phyloP scores from a whole-genome alignment of 257 asterid genomes.

The Solanum medicagineum region DNA sequence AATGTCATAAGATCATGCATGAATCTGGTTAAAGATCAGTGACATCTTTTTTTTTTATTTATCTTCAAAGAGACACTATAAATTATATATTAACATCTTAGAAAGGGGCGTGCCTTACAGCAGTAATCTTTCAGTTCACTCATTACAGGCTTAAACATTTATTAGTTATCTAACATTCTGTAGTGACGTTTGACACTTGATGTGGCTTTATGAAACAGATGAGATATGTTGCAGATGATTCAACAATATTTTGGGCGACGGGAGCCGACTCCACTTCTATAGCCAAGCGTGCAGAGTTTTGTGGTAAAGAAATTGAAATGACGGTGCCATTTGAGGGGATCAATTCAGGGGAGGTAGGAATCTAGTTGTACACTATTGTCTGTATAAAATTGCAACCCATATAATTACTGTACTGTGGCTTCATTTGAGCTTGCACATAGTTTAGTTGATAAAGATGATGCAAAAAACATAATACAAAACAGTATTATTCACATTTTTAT shows the following conservation, averaged over 20 bases:
- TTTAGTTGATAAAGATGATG: not conserved
- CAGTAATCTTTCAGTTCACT: not conserved
- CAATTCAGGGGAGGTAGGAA: constrained; percentile 73
- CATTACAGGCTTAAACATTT: not conserved
- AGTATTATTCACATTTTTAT: not conserved
- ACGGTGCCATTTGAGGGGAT: constrained; percentile 83
- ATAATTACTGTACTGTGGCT: not conserved
- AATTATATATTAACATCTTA: not conserved
- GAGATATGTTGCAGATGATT: constrained; percentile 73
- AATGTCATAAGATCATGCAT: not conserved
- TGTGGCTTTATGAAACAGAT: constrained; percentile 34
- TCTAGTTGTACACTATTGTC: not conserved
- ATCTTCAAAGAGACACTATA: not conserved
- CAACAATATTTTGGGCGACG: constrained; percentile 92
- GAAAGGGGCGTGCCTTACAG: not conserved
- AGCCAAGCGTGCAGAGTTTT: constrained; percentile 58
- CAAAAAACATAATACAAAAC: not conserved
- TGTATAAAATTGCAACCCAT: not conserved
- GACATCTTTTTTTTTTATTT: not conserved
- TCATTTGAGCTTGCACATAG: not conserved
- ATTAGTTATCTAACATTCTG: not conserved
- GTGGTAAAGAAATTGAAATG: constrained; percentile 83
- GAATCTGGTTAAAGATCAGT: not conserved
- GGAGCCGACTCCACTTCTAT: constrained; percentile 49
- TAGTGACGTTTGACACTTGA: not conserved